A percentile compares a stretch with the other conserved stretches of the same genome.
These are phyloP conservation scores for Jamesozyma hellenica DNA, from an alignment of 805 yeast genomes.

Conservation along the genomic window DNA sequence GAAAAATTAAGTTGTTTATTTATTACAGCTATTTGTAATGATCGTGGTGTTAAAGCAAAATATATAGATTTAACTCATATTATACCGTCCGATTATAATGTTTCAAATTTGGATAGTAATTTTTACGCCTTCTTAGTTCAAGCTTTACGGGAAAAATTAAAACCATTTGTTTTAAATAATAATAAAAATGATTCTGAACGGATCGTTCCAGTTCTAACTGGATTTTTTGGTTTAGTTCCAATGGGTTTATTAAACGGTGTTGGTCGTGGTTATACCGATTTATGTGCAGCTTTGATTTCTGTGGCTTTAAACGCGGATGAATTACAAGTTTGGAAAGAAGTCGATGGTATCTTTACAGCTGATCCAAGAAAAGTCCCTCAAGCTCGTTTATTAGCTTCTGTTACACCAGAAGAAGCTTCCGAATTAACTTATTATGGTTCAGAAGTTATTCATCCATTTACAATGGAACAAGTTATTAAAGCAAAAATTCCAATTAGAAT, in stretches of 20 bases:
- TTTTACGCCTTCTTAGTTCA: constrained; percentile 51
- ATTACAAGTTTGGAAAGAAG: constrained; percentile 97
- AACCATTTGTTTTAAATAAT: constrained; percentile 26
- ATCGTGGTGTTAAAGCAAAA: constrained; percentile 65
- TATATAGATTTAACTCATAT: constrained; percentile 72
- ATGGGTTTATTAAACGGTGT: constrained; percentile 89
- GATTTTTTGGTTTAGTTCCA: constrained; percentile 92
- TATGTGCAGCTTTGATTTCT: constrained; percentile 94
- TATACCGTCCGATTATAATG: constrained; percentile 49
- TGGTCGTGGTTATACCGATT: constrained; percentile 95
- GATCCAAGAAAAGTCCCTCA: constrained; percentile 92
- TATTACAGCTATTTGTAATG: constrained; percentile 78
- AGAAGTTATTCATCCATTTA: constrained; percentile 96
- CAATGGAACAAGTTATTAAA: constrained; percentile 96
- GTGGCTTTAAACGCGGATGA: constrained; percentile 90
- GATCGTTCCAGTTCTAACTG: constrained; percentile 83
- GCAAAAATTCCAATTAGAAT: constrained; percentile 95
- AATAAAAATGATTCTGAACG: constrained; percentile 18
- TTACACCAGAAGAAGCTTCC: constrained; percentile 97
- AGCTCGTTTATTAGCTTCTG: constrained; percentile 75
- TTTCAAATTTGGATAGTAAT: constrained; percentile 51
- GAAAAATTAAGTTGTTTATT: constrained; percentile 86
- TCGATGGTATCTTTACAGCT: constrained; percentile 96
- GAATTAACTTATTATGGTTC: constrained; percentile 96
- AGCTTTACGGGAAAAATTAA: constrained; percentile 42